Conservation (phyloP, 2,329 filamentous ascomycete species). For the Colletotrichum sp. region DNA sequence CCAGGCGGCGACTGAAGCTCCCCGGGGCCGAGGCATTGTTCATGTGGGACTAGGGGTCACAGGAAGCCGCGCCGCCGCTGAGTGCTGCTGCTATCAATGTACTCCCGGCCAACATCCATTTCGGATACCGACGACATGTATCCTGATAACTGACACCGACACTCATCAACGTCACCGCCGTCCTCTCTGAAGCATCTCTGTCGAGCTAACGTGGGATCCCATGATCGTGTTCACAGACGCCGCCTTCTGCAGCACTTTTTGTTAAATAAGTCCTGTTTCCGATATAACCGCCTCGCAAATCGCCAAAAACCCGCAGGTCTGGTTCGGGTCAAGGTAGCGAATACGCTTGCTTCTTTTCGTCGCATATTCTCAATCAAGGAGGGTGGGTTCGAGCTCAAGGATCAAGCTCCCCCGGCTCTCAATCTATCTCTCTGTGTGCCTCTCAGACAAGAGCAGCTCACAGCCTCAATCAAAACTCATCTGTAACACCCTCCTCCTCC, state of each 20-base stretch:
- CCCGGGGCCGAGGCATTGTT: conserved; percentile 8
- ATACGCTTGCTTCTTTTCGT: neutral
- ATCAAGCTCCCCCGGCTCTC: neutral
- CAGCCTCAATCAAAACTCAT: conserved; percentile 8
- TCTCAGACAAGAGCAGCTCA: neutral
- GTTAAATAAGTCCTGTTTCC: neutral
- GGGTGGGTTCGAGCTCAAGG: neutral
- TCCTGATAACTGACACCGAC: neutral
- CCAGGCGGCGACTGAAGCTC: neutral
- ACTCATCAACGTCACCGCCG: conserved; percentile 3
- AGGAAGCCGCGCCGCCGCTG: neutral
- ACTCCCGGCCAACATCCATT: neutral
- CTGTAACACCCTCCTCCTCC: conserved; percentile 3
- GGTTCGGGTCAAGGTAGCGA: neutral
- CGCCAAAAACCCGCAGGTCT: neutral
- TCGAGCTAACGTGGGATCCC: neutral
- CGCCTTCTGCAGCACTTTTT: neutral
- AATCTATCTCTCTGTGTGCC: neutral
- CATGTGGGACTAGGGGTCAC: neutral
- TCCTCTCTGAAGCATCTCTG: neutral
- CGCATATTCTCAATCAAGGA: neutral
- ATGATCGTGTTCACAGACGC: neutral
- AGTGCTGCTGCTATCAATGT: neutral
- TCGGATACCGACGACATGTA: neutral
- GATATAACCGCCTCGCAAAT: neutral